A percentile compares a stretch with the other conserved stretches of the same genome.
Evolutionary conservation across 345 rosid genomes (phyloP).

Genomic region (Pseudoturritis turrita): DNA sequence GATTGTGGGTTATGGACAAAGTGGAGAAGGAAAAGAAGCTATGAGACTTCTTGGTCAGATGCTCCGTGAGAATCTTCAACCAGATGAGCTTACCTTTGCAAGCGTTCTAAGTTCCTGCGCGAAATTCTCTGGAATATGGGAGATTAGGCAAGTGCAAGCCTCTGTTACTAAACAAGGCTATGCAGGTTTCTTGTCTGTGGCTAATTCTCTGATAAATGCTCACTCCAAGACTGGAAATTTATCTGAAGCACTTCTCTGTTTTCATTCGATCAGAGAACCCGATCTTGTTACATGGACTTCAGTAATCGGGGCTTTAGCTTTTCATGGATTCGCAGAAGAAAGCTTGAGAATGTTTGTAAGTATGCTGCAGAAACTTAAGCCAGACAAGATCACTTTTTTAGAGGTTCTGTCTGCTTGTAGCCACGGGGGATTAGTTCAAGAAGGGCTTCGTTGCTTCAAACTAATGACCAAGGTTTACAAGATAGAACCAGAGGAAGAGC

Average conservation of each 20-base stretch:
- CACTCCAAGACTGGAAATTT: slow-evolving; percentile 58
- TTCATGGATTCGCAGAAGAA: slow-evolving; percentile 49
- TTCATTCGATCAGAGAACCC: slow-evolving; percentile 38
- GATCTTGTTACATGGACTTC: slow-evolving; percentile 69
- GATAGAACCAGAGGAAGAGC: slow-evolving; percentile 51
- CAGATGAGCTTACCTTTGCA: slow-evolving; percentile 61
- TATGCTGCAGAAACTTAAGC: slow-evolving; percentile 48
- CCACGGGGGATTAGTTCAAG: slow-evolving; percentile 59
- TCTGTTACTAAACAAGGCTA: slow-evolving; percentile 40
- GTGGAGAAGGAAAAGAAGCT: slow-evolving; percentile 49
- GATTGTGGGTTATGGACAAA: slow-evolving; percentile 55
- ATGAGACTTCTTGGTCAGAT: slow-evolving; percentile 45
- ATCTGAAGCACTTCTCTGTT: slow-evolving; percentile 45
- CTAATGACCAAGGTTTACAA: slow-evolving; percentile 44
- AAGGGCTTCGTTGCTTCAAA: slow-evolving; percentile 56
- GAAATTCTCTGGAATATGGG: slow-evolving; percentile 31
- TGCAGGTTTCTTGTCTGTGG: slow-evolving; percentile 36
- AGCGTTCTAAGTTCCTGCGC: slow-evolving; percentile 59
- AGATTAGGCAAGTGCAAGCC: slow-evolving; percentile 53
- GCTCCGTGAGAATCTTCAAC: slow-evolving; percentile 36
- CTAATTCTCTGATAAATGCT: slow-evolving; percentile 52
- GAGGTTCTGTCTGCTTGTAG: slow-evolving; percentile 64
- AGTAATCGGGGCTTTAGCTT: slow-evolving; percentile 55
- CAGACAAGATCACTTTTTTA: slow-evolving; percentile 57
- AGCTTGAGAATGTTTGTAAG: slow-evolving; percentile 40